Evolutionary conservation across 1,284 basidiomycete species (phyloP).

Genomic region (Sporisorium graminicola): DNA sequence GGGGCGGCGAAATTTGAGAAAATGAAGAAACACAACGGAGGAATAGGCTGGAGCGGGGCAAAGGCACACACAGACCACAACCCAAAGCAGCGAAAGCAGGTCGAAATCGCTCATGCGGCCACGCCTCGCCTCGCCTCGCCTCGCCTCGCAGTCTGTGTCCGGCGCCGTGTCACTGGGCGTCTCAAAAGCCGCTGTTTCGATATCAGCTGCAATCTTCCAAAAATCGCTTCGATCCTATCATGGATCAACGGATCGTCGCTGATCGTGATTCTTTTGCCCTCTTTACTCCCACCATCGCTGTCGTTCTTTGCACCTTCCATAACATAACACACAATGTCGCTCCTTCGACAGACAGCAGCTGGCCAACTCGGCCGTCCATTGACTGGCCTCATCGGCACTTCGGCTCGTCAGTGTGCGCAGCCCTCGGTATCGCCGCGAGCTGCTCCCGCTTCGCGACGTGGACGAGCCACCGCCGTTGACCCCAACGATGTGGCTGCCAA

Average conservation of each 20-base stretch:
- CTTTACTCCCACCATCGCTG: not conserved
- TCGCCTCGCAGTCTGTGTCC: not conserved
- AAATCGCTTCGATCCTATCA: not conserved
- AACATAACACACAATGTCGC: constrained; percentile 26
- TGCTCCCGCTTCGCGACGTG: constrained; percentile 34
- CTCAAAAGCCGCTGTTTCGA: constrained; percentile 4
- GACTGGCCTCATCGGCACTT: constrained; percentile 20
- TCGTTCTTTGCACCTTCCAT: not conserved
- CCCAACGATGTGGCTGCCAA: constrained; percentile 36
- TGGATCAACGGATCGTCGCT: not conserved
- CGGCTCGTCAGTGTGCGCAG: constrained; percentile 34
- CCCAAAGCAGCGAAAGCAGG: constrained; percentile 8
- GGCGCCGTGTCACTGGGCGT: not conserved
- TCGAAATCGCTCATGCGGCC: no score
- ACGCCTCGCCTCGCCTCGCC: no score
- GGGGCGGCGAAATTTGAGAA: not conserved
- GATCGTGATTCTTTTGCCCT: no score
- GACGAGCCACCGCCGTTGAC: constrained; percentile 52
- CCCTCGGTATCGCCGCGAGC: constrained; percentile 12
- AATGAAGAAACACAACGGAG: no score
- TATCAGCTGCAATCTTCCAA: constrained; percentile 19
- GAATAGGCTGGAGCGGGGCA: no score
- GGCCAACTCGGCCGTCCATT: constrained; percentile 33
- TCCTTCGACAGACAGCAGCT: constrained; percentile 36
- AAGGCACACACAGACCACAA: constrained; percentile 25